Evolutionary conservation across 129 eudicot genomes (phyloP).

Genomic region (Sambucus nigra): DNA sequence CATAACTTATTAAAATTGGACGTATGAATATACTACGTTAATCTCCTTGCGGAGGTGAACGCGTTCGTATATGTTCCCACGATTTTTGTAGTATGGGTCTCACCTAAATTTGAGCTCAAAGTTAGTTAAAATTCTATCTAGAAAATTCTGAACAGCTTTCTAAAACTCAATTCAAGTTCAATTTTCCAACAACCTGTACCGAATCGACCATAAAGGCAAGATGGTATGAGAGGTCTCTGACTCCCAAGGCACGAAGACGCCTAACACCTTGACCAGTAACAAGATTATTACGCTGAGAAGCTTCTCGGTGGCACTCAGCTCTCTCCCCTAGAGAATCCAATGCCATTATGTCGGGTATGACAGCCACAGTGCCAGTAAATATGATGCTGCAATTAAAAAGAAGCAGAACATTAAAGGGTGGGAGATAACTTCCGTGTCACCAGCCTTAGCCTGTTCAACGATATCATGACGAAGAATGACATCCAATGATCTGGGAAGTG

Average conservation of each 20-base stretch:
- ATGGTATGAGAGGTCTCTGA: slow-evolving; percentile 86
- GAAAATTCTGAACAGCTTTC: too few relatives aligned
- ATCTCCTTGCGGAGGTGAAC: too few relatives aligned
- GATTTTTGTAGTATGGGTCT: too few relatives aligned
- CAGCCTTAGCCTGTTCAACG: slow-evolving; percentile 98
- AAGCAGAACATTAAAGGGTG: not conserved
- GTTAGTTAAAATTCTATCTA: too few relatives aligned
- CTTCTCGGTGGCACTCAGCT: slow-evolving; percentile 81
- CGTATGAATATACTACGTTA: too few relatives aligned
- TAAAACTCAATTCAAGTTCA: too few relatives aligned
- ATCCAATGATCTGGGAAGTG: slow-evolving; percentile 91
- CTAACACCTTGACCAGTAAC: slow-evolving; percentile 71
- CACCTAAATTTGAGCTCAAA: too few relatives aligned
- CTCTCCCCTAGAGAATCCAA: slow-evolving; percentile 95
- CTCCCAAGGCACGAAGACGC: slow-evolving; percentile 92
- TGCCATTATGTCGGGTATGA: slow-evolving; percentile 85
- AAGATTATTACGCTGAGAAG: slow-evolving; percentile 46
- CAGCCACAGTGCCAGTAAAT: slow-evolving; percentile 89
- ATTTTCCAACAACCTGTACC: slow-evolving; percentile 96
- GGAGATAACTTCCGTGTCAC: slow-evolving; percentile 64
- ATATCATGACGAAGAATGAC: slow-evolving; percentile 93
- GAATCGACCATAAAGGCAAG: slow-evolving; percentile 92
- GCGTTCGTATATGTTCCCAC: too few relatives aligned
- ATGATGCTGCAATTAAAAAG: slow-evolving; percentile 49
- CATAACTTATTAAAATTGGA: too few relatives aligned